A percentile compares a stretch with the other conserved stretches of the same genome.
These are phyloP conservation scores for Endocladia muricata DNA, from an alignment of 31 red algal genomes.

Conservation along the genomic window DNA sequence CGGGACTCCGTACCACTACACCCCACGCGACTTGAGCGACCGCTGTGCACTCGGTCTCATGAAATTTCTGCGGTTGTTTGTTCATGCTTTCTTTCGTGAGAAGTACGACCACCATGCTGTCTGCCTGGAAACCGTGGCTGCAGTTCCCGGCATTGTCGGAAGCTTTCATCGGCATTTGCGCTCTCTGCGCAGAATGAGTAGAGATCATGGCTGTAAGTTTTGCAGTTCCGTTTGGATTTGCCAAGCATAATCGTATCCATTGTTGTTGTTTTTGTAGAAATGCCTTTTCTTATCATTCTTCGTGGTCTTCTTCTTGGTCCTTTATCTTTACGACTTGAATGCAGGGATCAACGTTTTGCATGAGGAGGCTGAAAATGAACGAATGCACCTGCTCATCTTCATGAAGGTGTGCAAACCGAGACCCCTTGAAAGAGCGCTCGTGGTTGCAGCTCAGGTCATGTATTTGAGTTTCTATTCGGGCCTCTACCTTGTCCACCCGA, in stretches of 20 bases:
- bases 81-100: constrained; percentile 76
- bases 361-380: constrained; percentile 97
- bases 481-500: constrained; percentile 56
- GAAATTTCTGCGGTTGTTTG: constrained; percentile 56
- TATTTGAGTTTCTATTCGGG: constrained; percentile 88
- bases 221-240: background rate
- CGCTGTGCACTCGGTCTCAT: constrained; percentile 34
- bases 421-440: constrained; percentile 73
- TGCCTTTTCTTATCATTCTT: background rate
- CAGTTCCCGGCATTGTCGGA: constrained; percentile 92
- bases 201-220: constrained; percentile 66
- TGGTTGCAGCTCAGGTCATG: constrained; percentile 69
- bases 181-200: constrained; percentile 75
- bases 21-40: constrained; percentile 46
- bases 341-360: constrained; percentile 75
- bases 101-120: constrained; percentile 95
- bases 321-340: too few species aligned
- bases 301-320: too few species aligned
- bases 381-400: constrained; percentile 94
- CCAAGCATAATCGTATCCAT: background rate
- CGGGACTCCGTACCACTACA: constrained; percentile 46
- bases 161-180: constrained; percentile 78
- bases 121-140: constrained; percentile 93
- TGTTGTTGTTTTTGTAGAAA: background rate
- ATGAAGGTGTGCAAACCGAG: constrained; percentile 80